Evolutionary conservation across 371 early-diverging fungal genomes (phyloP), one percentile per base, ranked within the genome.

Genomic region (Mucor irregularis): DNA sequence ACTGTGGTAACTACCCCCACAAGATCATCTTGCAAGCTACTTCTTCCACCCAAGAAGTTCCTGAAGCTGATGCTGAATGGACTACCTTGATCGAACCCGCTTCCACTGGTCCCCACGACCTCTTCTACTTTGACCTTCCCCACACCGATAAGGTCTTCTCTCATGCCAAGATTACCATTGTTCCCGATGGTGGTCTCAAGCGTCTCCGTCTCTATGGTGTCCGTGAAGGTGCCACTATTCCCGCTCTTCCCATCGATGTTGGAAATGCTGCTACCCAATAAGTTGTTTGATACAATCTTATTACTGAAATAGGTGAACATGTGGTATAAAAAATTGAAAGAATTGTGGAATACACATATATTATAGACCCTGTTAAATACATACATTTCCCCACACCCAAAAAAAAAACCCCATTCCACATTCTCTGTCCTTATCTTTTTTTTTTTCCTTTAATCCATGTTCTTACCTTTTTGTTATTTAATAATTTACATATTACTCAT

Each of bases 1-100:
- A 84, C 71, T 85, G 87, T 65, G 97, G 97, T 50, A 93, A 93
- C 73, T 91, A 82, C 62, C 95, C 97, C 24, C 82, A 91, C 64
- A 74, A 82, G 28, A 82, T 87, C 25, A 56, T 76, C 22, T 68
- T 92, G 35, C 76, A 88, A 48, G 89, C 81, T 17, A 74, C 76
- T 30, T 40, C 45, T 30, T 60, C 74, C 8, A 69, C 61, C n/a
- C 21, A 62, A 10, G 80, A 82, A 33, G 55, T 81, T 5, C 81
- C 83, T 11, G 61, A 57, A 0, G 59, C 66, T 33, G 65, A 72
- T 26, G 66, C 71, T 16, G 57, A 73, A 54, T 93, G 93, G 68
- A 58, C 71, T 29, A 66, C 68, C 4, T 54, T 84, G 48, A 46
- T 82, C 21, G 56, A 63, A 19, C 59, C 72, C 10, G 52, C 67